Conservation (phyloP, 495 filamentous ascomycete genomes). For the Aspergillus biplanus region DNA sequence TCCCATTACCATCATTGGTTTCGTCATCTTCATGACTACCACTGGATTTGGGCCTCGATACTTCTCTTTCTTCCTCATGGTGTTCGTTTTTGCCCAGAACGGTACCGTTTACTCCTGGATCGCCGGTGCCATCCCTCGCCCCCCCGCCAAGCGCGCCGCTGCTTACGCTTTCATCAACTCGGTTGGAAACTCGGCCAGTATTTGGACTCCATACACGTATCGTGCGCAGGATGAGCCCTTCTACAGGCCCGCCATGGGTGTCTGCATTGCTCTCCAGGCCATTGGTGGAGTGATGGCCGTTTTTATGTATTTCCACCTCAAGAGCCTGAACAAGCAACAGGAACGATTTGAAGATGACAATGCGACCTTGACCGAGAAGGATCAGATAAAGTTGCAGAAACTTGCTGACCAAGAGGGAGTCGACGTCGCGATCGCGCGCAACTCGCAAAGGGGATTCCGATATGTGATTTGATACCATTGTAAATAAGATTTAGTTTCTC, state of each 20-base stretch:
- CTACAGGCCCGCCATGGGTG: slow-evolving; percentile 50
- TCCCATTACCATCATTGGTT: slow-evolving; percentile 53
- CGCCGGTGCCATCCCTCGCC: slow-evolving; percentile 53
- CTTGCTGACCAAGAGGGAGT: slow-evolving; percentile 54
- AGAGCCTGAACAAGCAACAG: slow-evolving; percentile 48
- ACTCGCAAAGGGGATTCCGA: slow-evolving; percentile 53
- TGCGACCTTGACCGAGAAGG: slow-evolving; percentile 42
- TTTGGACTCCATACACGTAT: slow-evolving; percentile 61
- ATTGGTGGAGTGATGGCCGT: slow-evolving; percentile 41
- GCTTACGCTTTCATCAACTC: slow-evolving; percentile 60
- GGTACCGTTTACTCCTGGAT: slow-evolving; percentile 60
- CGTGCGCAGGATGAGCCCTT: slow-evolving; percentile 37
- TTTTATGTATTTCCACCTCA: slow-evolving; percentile 48
- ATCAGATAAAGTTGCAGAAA: slow-evolving; percentile 45
- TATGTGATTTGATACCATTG: slow-evolving; percentile 33
- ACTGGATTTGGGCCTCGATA: slow-evolving; percentile 52
- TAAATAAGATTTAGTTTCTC: slow-evolving; percentile 1
- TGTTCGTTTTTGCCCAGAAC: slow-evolving; percentile 58
- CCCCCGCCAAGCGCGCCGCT: slow-evolving; percentile 57
- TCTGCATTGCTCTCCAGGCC: slow-evolving; percentile 51
- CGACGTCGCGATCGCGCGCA: slow-evolving; percentile 48
- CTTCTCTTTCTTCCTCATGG: slow-evolving; percentile 58
- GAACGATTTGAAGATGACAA: slow-evolving; percentile 51
- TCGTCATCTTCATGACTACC: slow-evolving; percentile 55
- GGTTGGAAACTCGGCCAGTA: slow-evolving; percentile 55